A percentile compares a stretch with the other conserved stretches of the same genome.
Evolutionary conservation across 2,329 filamentous ascomycete species (phyloP).

Genomic region (Colletotrichum destructivum): DNA sequence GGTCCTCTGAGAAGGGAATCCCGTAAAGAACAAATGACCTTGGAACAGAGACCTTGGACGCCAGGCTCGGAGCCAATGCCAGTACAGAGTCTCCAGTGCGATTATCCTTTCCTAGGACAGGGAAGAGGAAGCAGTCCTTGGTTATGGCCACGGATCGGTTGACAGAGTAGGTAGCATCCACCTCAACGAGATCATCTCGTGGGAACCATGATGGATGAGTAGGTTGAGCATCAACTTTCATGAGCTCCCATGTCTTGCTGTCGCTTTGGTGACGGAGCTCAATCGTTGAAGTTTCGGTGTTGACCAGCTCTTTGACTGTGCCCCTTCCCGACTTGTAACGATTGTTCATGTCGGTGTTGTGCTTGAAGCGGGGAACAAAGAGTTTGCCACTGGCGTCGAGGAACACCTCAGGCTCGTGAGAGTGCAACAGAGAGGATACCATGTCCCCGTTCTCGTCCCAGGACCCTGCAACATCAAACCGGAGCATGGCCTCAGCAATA

Average conservation of each 20-base stretch:
- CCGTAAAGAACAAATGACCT: neutral
- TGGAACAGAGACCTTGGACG: neutral
- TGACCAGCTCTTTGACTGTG: neutral
- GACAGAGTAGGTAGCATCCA: neutral
- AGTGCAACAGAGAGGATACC: neutral
- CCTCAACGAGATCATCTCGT: neutral
- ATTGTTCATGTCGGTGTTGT: neutral
- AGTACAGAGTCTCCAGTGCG: neutral
- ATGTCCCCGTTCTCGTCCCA: neutral
- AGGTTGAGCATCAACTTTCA: neutral
- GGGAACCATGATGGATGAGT: neutral
- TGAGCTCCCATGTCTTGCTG: neutral
- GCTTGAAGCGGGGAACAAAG: neutral
- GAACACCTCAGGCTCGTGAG: neutral
- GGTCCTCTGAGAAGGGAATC: neutral
- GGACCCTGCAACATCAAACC: neutral
- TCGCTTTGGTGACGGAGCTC: neutral
- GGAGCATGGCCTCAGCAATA: constrained; percentile 4
- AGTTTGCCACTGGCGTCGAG: neutral
- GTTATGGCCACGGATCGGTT: neutral
- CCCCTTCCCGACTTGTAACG: neutral
- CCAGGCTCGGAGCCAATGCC: neutral
- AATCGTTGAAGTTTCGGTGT: neutral
- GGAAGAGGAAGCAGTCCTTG: neutral
- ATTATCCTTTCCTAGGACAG: neutral